phyloP scores from a whole-genome alignment of 495 filamentous ascomycete genomes.

The Extremus antarcticus region DNA sequence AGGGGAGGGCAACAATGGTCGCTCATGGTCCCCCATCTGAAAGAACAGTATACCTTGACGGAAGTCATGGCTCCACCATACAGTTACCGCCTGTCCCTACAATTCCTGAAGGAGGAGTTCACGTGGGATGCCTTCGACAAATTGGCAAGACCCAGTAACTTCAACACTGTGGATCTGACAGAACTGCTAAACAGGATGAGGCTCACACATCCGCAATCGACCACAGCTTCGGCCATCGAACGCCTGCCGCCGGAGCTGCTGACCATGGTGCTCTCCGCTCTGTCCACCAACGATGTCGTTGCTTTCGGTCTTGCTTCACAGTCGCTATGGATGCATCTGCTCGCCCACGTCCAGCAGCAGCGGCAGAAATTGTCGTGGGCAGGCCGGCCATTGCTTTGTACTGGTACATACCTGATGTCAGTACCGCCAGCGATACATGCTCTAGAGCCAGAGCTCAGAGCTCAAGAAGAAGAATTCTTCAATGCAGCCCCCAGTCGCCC shows the following conservation, averaged over 20 bases:
- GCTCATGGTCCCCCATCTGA: neutral
- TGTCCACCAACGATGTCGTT: neutral
- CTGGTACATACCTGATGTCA: neutral
- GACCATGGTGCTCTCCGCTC: neutral
- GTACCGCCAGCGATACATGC: neutral
- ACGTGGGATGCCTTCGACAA: neutral
- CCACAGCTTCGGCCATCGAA: neutral
- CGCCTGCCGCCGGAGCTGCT: neutral
- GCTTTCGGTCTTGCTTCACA: neutral
- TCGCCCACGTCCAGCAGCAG: neutral
- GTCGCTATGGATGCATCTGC: neutral
- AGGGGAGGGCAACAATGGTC: neutral
- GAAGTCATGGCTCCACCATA: neutral
- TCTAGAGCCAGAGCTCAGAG: neutral
- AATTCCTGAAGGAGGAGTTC: neutral
- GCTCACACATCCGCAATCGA: neutral
- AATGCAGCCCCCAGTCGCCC: no score
- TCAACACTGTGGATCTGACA: neutral
- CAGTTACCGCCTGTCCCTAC: neutral
- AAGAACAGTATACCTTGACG: neutral
- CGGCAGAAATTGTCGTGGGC: neutral
- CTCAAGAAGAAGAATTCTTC: neutral
- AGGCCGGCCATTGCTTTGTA: neutral
- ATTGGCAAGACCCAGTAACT: neutral
- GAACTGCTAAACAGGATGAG: no score